Conservation (phyloP, 2,329 filamentous ascomycete genomes). For the Diaporthe humulicola region DNA sequence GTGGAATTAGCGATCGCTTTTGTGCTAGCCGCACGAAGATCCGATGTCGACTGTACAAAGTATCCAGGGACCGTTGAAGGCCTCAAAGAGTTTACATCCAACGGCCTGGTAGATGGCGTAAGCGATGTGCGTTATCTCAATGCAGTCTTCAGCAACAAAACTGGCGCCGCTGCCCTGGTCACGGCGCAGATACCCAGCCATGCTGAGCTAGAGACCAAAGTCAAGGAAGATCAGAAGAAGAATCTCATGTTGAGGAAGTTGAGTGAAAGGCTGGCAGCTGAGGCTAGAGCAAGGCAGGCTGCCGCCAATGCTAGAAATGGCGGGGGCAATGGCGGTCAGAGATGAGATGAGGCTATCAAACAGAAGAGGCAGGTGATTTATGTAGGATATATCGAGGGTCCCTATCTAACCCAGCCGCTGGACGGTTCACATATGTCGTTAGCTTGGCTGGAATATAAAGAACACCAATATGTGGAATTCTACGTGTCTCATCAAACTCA, state of each 20-base stretch:
- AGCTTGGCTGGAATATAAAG: too few species aligned
- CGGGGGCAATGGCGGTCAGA: background rate
- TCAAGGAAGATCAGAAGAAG: background rate
- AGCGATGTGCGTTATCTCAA: background rate
- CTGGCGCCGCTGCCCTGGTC: background rate
- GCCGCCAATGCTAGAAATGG: background rate
- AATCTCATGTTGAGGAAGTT: conserved; percentile 6
- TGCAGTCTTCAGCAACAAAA: background rate
- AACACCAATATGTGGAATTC: too few species aligned
- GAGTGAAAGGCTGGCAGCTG: background rate
- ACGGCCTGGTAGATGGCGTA: background rate
- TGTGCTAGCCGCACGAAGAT: background rate
- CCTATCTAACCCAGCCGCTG: background rate
- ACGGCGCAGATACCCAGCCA: background rate
- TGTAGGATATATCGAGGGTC: background rate
- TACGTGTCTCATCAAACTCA: too few species aligned
- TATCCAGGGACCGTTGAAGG: background rate
- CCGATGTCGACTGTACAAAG: background rate
- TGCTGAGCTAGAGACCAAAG: background rate
- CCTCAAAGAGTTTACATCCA: background rate
- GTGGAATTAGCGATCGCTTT: background rate
- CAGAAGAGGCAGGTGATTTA: background rate
- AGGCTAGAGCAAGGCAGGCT: background rate
- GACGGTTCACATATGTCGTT: background rate
- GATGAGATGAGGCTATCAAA: background rate